phyloP scores from a whole-genome alignment of 1,139 yeast species.

The Blastobotrys arbuscula region DNA sequence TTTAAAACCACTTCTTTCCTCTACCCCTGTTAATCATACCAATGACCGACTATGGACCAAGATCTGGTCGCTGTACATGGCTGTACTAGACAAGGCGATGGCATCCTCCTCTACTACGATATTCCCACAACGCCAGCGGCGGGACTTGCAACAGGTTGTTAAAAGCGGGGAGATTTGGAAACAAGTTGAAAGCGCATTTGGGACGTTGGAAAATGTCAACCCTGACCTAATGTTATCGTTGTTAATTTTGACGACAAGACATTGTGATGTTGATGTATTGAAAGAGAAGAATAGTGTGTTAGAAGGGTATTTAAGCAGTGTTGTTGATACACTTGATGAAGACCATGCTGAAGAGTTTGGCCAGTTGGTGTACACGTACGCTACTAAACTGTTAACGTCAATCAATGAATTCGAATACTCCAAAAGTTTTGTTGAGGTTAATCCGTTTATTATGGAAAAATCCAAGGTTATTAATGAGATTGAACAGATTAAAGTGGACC shows the following conservation, averaged over 20 bases:
- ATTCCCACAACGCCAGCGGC: constrained; percentile 3
- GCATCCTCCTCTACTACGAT: constrained; percentile 1
- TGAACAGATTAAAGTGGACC: not conserved
- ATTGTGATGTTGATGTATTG: constrained; percentile 9
- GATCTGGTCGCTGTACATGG: constrained; percentile 25
- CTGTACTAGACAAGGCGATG: constrained; percentile 18
- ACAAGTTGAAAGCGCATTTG: constrained; percentile 16
- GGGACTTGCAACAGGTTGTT: constrained; percentile 15
- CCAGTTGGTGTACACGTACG: constrained; percentile 21
- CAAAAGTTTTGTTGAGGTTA: constrained; percentile 17
- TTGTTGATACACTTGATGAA: not conserved
- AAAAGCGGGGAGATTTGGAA: constrained; percentile 17
- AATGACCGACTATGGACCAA: constrained; percentile 19
- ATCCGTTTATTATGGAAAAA: constrained; percentile 9
- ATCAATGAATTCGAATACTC: constrained; percentile 24
- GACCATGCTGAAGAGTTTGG: constrained; percentile 14
- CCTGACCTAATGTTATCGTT: constrained; percentile 14
- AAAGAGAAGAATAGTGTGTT: not conserved
- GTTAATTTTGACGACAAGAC: constrained; percentile 16
- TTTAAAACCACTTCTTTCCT: constrained; percentile 15
- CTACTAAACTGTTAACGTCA: constrained; percentile 21
- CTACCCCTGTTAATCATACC: not conserved
- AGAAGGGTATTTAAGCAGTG: constrained; percentile 3
- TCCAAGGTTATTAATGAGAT: not conserved
- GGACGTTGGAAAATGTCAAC: constrained; percentile 11